These are phyloP conservation scores for Aspergillus carlsbadensis DNA, from an alignment of 495 filamentous ascomycete genomes.

Conservation along the genomic window DNA sequence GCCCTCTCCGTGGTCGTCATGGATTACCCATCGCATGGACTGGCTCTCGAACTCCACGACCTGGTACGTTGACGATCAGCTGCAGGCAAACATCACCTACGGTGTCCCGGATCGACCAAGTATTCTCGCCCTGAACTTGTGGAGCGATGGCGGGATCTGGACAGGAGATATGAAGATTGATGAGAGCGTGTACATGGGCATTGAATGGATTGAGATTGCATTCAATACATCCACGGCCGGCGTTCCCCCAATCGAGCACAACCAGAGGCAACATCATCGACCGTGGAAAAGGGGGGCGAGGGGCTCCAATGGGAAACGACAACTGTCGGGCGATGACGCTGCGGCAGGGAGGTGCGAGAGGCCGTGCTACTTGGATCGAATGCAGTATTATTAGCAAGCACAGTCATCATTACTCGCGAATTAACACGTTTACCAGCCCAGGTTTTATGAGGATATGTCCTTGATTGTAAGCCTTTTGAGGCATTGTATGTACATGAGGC, in stretches of 20 bases:
- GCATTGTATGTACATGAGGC: too few species aligned
- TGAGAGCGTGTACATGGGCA: constrained; percentile 60
- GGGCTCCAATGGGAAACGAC: background rate
- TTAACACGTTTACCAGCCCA: background rate
- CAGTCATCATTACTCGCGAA: background rate
- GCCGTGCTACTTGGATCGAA: constrained; percentile 8
- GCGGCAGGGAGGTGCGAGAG: background rate
- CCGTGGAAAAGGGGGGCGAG: background rate
- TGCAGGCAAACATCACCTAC: constrained; percentile 59
- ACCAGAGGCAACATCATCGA: background rate
- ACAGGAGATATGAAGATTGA: constrained; percentile 66
- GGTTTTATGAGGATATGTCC: too few species aligned
- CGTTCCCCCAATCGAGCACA: background rate
- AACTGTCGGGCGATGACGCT: background rate
- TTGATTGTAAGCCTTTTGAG: background rate
- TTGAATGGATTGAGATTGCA: constrained; percentile 73
- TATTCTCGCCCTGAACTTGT: constrained; percentile 67
- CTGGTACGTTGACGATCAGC: constrained; percentile 65
- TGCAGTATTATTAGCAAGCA: constrained; percentile 2
- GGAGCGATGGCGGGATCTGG: constrained; percentile 75
- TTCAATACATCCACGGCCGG: constrained; percentile 52
- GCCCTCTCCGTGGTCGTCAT: constrained; percentile 56
- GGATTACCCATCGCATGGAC: constrained; percentile 72
- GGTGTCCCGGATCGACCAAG: constrained; percentile 59
- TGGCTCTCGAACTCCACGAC: constrained; percentile 61